Conservation (phyloP, 2,329 filamentous ascomycete species). For the Colletotrichum magnum region DNA sequence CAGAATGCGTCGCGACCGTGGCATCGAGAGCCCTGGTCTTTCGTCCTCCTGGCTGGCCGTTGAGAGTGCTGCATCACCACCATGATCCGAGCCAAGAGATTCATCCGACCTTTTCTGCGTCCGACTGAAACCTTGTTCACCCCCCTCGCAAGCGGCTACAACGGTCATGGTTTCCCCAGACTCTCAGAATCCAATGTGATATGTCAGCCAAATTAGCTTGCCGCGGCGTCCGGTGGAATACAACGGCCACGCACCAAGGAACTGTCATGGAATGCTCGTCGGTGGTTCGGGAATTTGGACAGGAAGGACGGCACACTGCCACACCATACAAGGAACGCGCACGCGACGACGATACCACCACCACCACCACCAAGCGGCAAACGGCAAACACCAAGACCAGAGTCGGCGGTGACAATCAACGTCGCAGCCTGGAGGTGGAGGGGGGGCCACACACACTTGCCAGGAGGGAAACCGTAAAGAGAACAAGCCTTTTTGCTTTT, state of each 20-base stretch:
- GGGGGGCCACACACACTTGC: not conserved
- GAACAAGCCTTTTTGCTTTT: conserved; percentile 10
- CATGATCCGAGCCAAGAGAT: conserved; percentile 18
- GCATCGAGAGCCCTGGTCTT: conserved; percentile 16
- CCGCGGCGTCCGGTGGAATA: conserved; percentile 28
- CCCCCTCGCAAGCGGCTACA: not conserved
- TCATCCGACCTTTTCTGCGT: conserved; percentile 16
- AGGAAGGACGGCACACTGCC: not conserved
- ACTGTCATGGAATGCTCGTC: not conserved
- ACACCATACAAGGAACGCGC: not conserved
- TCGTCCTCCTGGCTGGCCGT: not conserved
- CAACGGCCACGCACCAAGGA: not conserved
- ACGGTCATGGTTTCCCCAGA: conserved; percentile 27
- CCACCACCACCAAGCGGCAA: not conserved
- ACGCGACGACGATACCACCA: not conserved
- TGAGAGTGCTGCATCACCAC: not conserved
- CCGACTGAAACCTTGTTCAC: conserved; percentile 16
- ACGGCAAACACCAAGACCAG: not conserved
- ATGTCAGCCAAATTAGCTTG: conserved; percentile 14
- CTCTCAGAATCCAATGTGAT: conserved; percentile 11
- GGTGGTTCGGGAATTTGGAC: conserved; percentile 12
- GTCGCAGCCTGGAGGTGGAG: conserved; percentile 4
- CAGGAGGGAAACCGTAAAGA: not conserved
- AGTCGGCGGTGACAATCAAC: conserved; percentile 1
- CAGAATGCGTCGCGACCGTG: conserved; percentile 5